Percentiles rank a stretch among this genome's conserved stretches.
These are phyloP conservation scores for Fusarium odoratissimum DNA, from an alignment of 2,329 filamentous ascomycete genomes.

Conservation along the genomic window DNA sequence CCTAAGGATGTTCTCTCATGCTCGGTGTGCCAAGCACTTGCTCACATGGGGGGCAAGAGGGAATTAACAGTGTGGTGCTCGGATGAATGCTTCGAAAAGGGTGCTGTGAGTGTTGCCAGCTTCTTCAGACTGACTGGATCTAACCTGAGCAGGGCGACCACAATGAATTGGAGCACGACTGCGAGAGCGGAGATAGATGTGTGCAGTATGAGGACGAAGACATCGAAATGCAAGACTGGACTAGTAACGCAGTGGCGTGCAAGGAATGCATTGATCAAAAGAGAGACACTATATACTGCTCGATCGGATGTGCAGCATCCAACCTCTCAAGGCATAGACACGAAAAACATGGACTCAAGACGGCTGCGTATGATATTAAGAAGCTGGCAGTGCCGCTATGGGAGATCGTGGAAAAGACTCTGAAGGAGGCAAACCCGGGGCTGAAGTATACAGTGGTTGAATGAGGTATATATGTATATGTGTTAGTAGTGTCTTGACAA, in stretches of 20 bases:
- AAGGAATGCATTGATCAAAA: conserved; percentile 55
- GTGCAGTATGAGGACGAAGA: conserved; percentile 55
- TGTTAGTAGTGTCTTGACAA: background rate
- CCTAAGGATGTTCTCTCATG: conserved; percentile 56
- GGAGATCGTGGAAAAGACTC: conserved; percentile 43
- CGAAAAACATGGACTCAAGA: conserved; percentile 46
- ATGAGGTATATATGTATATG: background rate
- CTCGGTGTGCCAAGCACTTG: conserved; percentile 58
- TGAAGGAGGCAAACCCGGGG: conserved; percentile 50
- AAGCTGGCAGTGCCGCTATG: conserved; percentile 39
- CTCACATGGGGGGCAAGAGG: conserved; percentile 51
- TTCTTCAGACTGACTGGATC: conserved; percentile 2
- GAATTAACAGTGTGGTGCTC: conserved; percentile 59
- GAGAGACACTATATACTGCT: conserved; percentile 55
- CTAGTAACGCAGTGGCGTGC: conserved; percentile 52
- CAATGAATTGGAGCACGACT: conserved; percentile 54
- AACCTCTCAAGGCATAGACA: conserved; percentile 57
- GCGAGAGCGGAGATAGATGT: conserved; percentile 55
- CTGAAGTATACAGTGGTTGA: conserved; percentile 44
- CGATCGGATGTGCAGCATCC: conserved; percentile 54
- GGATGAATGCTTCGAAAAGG: conserved; percentile 54
- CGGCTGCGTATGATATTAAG: conserved; percentile 37
- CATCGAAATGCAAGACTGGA: conserved; percentile 52
- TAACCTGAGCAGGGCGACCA: conserved; percentile 54
- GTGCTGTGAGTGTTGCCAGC: conserved; percentile 52